Evolutionary conservation across 139 green algal species (phyloP), one percentile per base, ranked within the genome.

Genomic region (Chlamydomonas sphaeroides): DNA sequence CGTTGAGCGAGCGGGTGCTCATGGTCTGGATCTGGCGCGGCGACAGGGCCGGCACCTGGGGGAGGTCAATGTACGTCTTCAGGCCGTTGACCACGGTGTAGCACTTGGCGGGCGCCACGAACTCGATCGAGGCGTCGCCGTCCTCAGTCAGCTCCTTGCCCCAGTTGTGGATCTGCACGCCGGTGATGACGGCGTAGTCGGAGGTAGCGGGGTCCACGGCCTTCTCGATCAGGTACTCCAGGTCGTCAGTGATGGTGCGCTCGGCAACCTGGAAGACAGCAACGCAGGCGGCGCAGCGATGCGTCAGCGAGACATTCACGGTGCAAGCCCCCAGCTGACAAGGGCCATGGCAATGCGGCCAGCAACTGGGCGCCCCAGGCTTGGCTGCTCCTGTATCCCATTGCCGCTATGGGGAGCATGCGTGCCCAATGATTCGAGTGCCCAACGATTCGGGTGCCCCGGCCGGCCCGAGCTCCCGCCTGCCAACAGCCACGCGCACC

Each of bases 81-180:
- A 92, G 68, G 49, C 94, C 94, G 67, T 94, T 87, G 17, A 95
- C 85, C 3, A 96, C 91, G 28, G 88, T 84, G 83, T 95, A 95
- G 20, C 90, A 84, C 32, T 84, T 85, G 62, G 77, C 75, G 39
- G 93, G 93, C 0, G 85, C 86, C 23, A 97, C 89, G 75, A 93
- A 95, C 91, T 97, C 93, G 36, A 97, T 85, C 85, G 91, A 91
- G 61, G 92, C 88, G 33, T 78, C 73, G 33, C 90, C 86, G 49
- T 87, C 70, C 68, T 87, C 74, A 11, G 61, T 48, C 56, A 92
- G 89, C 45, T 91, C 61, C 28, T 80, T 72, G 38, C 82, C 85
- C 91, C 91, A 95, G 83, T 91, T 92, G 89, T 98, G 95, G 88
- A 98, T 94, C 86, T 98, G 92, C 49, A 97, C 85, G 69, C 95